phyloP scores from a whole-genome alignment of 2,329 filamentous ascomycete species.

The Leptosphaerulina australis region DNA sequence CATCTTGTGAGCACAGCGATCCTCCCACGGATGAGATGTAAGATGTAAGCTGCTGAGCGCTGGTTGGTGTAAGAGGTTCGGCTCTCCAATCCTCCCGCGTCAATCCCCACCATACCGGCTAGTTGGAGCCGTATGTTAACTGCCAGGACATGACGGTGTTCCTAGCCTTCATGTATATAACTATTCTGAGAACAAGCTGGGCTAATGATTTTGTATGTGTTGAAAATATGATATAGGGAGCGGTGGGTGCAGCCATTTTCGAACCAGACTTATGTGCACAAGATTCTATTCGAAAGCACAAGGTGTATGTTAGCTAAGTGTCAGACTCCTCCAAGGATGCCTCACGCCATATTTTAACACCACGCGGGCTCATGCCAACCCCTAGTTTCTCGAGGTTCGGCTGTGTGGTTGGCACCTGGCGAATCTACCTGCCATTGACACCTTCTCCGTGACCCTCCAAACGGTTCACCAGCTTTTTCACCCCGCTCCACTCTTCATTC shows the following conservation, averaged over 20 bases:
- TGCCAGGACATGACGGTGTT: no score
- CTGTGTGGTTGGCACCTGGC: neutral
- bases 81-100: conserved; percentile 15
- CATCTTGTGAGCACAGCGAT: neutral
- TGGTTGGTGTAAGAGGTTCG: conserved; percentile 13
- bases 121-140: conserved; percentile 8
- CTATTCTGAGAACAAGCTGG: no score
- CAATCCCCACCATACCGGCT: conserved; percentile 7
- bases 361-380: neutral
- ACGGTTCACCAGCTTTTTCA: conserved; percentile 85
- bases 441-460: conserved; percentile 60
- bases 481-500: conserved; percentile 88
- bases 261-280: neutral
- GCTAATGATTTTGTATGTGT: no score
- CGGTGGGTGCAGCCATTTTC: neutral
- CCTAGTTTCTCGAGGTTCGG: no score
- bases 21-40: conserved; percentile 4
- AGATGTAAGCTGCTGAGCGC: neutral
- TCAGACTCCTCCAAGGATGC: conserved; percentile 16
- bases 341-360: neutral
- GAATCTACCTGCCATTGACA: conserved; percentile 31
- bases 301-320: conserved; percentile 21
- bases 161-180: no score
- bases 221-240: neutral
- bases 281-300: conserved; percentile 8